A percentile compares a stretch with the other conserved stretches of the same genome.
Conservation (phyloP, 2,329 filamentous ascomycete genomes). For the Cyanodermella asteris region DNA sequence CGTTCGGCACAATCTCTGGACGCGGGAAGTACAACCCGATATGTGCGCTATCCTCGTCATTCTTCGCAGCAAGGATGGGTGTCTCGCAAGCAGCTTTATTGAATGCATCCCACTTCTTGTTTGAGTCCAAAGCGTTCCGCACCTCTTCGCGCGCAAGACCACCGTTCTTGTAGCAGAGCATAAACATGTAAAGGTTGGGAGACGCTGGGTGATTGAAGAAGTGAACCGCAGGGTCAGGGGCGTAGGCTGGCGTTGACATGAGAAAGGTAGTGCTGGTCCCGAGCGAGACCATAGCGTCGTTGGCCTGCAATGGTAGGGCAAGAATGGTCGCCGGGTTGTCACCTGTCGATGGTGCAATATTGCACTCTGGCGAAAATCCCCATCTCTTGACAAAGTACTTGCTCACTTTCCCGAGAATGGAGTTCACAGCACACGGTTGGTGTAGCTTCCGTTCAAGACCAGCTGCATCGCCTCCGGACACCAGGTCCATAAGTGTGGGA, state of each 20-base stretch:
- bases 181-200: conserved; percentile 89
- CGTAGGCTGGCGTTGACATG: conserved; percentile 86
- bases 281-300: conserved; percentile 83
- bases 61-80: conserved; percentile 43
- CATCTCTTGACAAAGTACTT: conserved; percentile 60
- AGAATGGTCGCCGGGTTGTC: conserved; percentile 95
- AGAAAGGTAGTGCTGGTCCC: conserved; percentile 94
- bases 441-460: conserved; percentile 62
- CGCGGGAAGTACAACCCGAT: conserved; percentile 88
- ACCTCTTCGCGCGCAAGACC: conserved; percentile 79
- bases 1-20: conserved; percentile 87
- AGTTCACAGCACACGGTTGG: too few species aligned
- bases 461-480: conserved; percentile 43
- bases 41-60: conserved; percentile 40
- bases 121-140: conserved; percentile 45
- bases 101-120: conserved; percentile 54
- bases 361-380: conserved; percentile 53
- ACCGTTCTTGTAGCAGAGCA: conserved; percentile 99
- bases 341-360: conserved; percentile 70
- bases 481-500: conserved; percentile 50
- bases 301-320: conserved; percentile 62
- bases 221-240: conserved; percentile 76
- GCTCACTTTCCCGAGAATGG: conserved; percentile 52
- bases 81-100: conserved; percentile 49
- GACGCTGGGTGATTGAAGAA: conserved; percentile 97